These are phyloP conservation scores for Trametes hirsuta DNA, from an alignment of 1,284 basidiomycete genomes.

Conservation along the genomic window DNA sequence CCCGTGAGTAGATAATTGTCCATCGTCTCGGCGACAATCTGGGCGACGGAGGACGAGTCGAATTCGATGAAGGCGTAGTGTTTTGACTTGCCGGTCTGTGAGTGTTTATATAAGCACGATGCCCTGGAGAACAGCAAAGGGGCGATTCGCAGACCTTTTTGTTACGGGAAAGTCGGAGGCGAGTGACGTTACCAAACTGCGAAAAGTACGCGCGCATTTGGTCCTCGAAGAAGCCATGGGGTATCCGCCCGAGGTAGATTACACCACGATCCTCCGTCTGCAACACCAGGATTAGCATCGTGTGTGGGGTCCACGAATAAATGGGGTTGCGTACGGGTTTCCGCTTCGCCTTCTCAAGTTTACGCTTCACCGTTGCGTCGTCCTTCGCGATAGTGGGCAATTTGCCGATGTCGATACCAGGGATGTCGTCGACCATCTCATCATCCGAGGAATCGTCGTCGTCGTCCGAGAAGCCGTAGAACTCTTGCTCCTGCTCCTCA, in stretches of 20 bases:
- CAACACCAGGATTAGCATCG: background rate
- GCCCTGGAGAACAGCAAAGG: background rate
- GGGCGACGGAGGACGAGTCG: conserved; percentile 84
- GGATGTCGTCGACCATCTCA: conserved; percentile 53
- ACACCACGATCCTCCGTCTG: conserved; percentile 83
- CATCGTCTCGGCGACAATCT: conserved; percentile 99
- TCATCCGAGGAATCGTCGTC: conserved; percentile 85
- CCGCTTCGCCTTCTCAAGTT: conserved; percentile 82
- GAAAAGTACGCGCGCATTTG: conserved; percentile 92
- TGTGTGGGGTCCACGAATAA: background rate
- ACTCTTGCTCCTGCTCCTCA: conserved; percentile 37
- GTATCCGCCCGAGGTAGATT: conserved; percentile 88
- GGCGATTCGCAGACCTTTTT: conserved; percentile 67
- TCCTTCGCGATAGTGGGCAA: conserved; percentile 87
- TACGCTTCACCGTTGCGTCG: conserved; percentile 77
- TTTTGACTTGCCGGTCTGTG: conserved; percentile 90
- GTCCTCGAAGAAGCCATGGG: conserved; percentile 97
- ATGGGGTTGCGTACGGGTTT: conserved; percentile 60
- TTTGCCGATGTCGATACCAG: conserved; percentile 65
- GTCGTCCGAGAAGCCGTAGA: conserved; percentile 79
- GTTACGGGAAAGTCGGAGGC: conserved; percentile 90
- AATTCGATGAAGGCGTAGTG: conserved; percentile 99
- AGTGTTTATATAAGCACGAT: background rate
- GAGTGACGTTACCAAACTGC: conserved; percentile 92
- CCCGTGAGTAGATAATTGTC: conserved; percentile 97